Evolutionary conservation across 2,329 filamentous ascomycete genomes (phyloP), one percentile per base, ranked within the genome.

Genomic region (Cladorrhinum sp.): DNA sequence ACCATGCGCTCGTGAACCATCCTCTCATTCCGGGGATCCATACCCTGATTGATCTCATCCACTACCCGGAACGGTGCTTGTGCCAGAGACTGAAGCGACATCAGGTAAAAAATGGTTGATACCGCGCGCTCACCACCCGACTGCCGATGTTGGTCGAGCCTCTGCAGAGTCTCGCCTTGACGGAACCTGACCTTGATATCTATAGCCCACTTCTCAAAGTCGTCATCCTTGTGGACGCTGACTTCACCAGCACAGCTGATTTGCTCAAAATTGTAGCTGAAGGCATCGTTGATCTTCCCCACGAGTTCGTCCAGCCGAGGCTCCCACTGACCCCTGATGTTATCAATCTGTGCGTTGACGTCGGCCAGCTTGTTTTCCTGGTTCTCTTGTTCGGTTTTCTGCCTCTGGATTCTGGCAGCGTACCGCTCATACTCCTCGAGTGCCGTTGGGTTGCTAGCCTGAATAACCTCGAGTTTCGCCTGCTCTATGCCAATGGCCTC

Each of bases 1-100:
- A 99, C 95, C 90, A 99, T 96, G 65, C 95, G 91, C 73, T 94
- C 92, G 77, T 99, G 95, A 16, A 99, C 93, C 86, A 97, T 96
- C 68, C 95, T 90, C 77, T 99, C 95, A 76, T 99, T 99, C 70
- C 95, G 88, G 49, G 94, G 95, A 74, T 99, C 95, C 95, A 99
- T 99, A 67, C 95, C 95, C 77, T 99, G 95, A 73, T 99, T 99
- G 81, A 99, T 99, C 78, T 99, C 95, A 76, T 99, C 95, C 62
- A 99, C 95, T 55, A 99, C 94, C 57, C 95, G 92, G 84, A 99
- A 99, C 1, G 95, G 95, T 2, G 93, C 92, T 70, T 92, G 90
- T 16, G 95, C 94, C 70, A 99, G 87, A 55, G 91, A 91, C 74
- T 99, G 95, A 24, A 99, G 84, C 4, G 95, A 92, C 93, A 99